Conservation (phyloP, 768 basidiomycete species). For the Nidularia pulvinata region DNA sequence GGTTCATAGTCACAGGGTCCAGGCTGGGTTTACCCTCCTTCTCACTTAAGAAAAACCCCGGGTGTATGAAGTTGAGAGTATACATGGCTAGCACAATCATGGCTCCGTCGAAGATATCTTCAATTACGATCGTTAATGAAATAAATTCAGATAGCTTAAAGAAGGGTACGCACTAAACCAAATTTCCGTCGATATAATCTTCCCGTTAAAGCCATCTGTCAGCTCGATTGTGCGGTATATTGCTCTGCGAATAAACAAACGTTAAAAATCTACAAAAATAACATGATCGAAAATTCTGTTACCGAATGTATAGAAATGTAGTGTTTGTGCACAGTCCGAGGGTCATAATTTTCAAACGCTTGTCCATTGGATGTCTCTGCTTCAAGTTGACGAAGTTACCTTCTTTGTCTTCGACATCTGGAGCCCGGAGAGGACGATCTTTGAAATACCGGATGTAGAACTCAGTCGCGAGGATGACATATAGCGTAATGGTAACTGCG, state of each 20-base stretch:
- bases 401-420: conserved; percentile 15
- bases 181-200: conserved; percentile 44
- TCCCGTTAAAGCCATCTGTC: conserved; percentile 47
- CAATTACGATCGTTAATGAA: neutral
- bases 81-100: conserved; percentile 27
- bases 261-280: neutral
- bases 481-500: conserved; percentile 41
- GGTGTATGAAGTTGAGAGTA: conserved; percentile 22
- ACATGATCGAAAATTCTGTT: conserved; percentile 3
- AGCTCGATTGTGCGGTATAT: conserved; percentile 56
- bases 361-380: conserved; percentile 2
- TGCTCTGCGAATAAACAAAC: conserved; percentile 5
- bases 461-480: conserved; percentile 36
- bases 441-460: conserved; percentile 35
- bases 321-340: conserved; percentile 29
- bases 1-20: too few relatives aligned
- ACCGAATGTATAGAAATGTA: conserved; percentile 50
- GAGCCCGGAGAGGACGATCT: neutral
- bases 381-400: conserved; percentile 12
- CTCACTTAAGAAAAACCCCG: conserved; percentile 10
- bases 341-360: conserved; percentile 25
- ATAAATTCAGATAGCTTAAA: neutral
- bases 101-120: conserved; percentile 44
- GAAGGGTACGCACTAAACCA: conserved; percentile 24
- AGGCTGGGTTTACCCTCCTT: neutral